phyloP scores from a whole-genome alignment of 1,139 yeast species.

The Hansenula lynferdii region DNA sequence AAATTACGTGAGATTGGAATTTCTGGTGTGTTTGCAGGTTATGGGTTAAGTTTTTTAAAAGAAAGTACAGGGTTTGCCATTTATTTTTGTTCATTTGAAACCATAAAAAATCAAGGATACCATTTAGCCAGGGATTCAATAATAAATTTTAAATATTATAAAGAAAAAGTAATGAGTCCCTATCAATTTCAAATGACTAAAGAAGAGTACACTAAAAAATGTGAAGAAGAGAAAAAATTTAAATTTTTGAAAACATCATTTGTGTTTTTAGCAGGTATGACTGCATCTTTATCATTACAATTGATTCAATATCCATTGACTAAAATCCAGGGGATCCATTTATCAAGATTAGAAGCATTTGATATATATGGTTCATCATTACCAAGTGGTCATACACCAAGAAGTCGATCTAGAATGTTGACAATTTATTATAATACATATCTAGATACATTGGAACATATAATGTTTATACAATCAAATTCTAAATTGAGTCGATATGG shows the following conservation, averaged over 20 bases:
- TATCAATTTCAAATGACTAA: conserved; percentile 8
- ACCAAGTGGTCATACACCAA: conserved; percentile 9
- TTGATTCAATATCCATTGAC: conserved; percentile 80
- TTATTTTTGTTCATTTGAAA: conserved; percentile 81
- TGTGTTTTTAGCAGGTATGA: conserved; percentile 81
- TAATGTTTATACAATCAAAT: conserved; percentile 46
- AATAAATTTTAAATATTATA: conserved; percentile 17
- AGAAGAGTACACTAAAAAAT: conserved; percentile 22
- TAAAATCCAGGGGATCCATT: conserved; percentile 75
- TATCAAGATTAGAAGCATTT: conserved; percentile 72
- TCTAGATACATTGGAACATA: conserved; percentile 62
- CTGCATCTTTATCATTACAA: conserved; percentile 76
- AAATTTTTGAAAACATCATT: conserved; percentile 60
- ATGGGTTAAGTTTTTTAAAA: conserved; percentile 66
- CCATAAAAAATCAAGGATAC: conserved; percentile 67
- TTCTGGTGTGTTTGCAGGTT: conserved; percentile 88
- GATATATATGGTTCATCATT: conserved; percentile 51
- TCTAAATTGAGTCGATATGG: conserved; percentile 54
- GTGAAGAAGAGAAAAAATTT: conserved; percentile 25
- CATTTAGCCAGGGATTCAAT: conserved; percentile 32
- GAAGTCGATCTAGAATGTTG: conserved; percentile 14
- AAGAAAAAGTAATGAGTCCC: conserved; percentile 10
- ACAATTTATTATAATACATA: conserved; percentile 58
- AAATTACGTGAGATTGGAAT: conserved; percentile 73
- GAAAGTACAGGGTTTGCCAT: conserved; percentile 85